Base-by-base conservation (phyloP, 2,329 filamentous ascomycete species). In the Hypoxylon sp. region DNA sequence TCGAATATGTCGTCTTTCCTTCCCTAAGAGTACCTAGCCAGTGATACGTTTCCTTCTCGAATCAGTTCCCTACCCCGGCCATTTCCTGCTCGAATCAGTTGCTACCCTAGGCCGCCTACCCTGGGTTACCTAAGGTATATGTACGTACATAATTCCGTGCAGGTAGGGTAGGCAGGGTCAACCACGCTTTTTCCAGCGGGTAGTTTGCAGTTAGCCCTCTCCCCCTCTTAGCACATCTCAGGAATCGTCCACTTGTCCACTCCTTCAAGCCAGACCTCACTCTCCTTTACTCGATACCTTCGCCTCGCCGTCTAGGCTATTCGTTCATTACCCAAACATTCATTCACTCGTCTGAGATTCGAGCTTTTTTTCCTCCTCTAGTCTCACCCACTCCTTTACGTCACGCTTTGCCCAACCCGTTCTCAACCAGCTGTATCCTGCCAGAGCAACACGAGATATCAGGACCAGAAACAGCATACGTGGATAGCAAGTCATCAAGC, bases 111-210 rank as follows among this genome's bases (percentile, higher is more conserved):
- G n/a, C n/a, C n/a, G n/a, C n/a, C n/a, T n/a, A n/a, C n/a, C n/a
- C n/a, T n/a, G n/a, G n/a, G n/a, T n/a, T n/a, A n/a, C n/a, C n/a
- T n/a, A n/a, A n/a, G n/a, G n/a, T n/a, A n/a, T n/a, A n/a, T n/a
- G n/a, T n/a, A n/a, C n/a, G n/a, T n/a, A n/a, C n/a, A n/a, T n/a
- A n/a, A n/a, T n/a, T n/a, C n/a, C 38, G 40, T 23, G 21, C 13
- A 15, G 46, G 15, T 35, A 15, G n/a, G 31, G 31, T 17, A 29
- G 27, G 2, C 8, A 40, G 15, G 26, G 23, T 55, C 48, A 62
- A 62, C 43, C 54, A 55, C 3, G 45, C 10, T 4, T 55, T 35
- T 18, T 48, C 46, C 48, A 62, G 50, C 29, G n/a, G n/a, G n/a
- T 11, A 35, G 8, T 15, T 35, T n/a, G n/a, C n/a, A n/a, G n/a